A percentile compares a stretch with the other conserved stretches of the same genome.
These are phyloP conservation scores for Aspergillus melleus DNA, from an alignment of 2,329 filamentous ascomycete species.

Conservation along the genomic window DNA sequence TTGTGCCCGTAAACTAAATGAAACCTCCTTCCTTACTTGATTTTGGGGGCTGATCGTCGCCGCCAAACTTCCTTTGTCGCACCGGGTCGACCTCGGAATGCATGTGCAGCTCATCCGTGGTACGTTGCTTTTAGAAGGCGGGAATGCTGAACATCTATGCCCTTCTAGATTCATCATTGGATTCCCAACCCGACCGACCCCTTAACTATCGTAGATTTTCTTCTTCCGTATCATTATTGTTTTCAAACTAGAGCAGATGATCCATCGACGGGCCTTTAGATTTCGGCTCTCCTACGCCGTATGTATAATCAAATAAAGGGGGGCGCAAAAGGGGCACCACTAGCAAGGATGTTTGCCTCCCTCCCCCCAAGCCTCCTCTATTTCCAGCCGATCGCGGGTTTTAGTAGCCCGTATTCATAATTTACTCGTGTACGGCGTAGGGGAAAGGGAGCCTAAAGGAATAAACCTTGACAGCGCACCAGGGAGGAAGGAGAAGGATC, in stretches of 20 bases:
- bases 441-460: not conserved
- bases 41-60: not conserved
- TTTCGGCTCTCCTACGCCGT: not conserved
- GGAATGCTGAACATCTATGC: not conserved
- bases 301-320: not conserved
- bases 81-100: constrained; percentile 5
- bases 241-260: not conserved
- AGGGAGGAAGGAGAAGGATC: not conserved
- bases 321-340: constrained; percentile 15
- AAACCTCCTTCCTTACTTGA: not conserved
- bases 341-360: constrained; percentile 13
- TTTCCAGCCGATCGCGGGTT: constrained; percentile 8
- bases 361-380: constrained; percentile 1
- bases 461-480: not conserved
- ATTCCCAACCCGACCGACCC: not conserved
- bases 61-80: constrained; percentile 3
- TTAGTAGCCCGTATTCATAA: constrained; percentile 9
- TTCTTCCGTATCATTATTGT: not conserved
- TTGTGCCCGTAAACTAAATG: not conserved
- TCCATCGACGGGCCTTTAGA: not conserved
- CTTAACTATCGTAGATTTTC: not conserved
- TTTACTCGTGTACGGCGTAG: not conserved
- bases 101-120: constrained; percentile 5
- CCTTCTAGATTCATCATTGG: not conserved
- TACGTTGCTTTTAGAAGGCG: not conserved